Base-by-base conservation (phyloP, 768 basidiomycete genomes). In the Saitozyma podzolica region DNA sequence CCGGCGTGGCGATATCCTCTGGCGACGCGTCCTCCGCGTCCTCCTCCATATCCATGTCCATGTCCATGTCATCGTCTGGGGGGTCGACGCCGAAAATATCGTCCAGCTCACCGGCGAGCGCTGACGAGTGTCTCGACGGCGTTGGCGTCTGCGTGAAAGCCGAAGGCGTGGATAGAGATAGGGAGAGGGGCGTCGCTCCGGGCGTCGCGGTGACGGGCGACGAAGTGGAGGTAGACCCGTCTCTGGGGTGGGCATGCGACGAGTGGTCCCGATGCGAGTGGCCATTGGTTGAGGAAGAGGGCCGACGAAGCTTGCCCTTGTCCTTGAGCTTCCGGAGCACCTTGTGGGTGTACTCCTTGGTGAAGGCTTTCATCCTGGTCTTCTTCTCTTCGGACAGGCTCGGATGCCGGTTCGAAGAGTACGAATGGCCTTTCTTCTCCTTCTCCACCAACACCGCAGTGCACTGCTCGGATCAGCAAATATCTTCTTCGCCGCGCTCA, bases 351-450 rank as follows among this genome's bases (percentile, higher is more conserved):
- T 91, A 98, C 49, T 96, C 92, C 79, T 95, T 92, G 41, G 89
- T 83, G 75, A 93, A 98, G 74, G 90, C 88, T 80, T 92, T 95
- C 79, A 98, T 92, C 81, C 97, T 97, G 50, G 76, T 72, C 19
- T 84, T 81, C 77, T 97, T 97, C 67, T 98, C 94, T 5, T 93
- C 89, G 3, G 90, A 87, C 20, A 97, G 84, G 3, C 92, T 89
- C 13, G 95, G 83, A 57, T 85, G 84, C 17, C 84, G 84, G n/a
- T 89, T 87, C 0, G 65, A 59, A 60, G 83, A 84, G 74, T 89
- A 97, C 49, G 85, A 86, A 3, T 86, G 80, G 0, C 90, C 90
- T 77, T 92, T 95, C 80, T 95, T 95, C 83, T 99, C 95, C 79
- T 96, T 96, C 55, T 93, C 89, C n/a, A 88, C 84, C 60, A 99